Evolutionary conservation across 78 protist genomes (phyloP), one percentile per base, ranked within the genome.

Genomic region (Dictyostelium firmibasis): DNA sequence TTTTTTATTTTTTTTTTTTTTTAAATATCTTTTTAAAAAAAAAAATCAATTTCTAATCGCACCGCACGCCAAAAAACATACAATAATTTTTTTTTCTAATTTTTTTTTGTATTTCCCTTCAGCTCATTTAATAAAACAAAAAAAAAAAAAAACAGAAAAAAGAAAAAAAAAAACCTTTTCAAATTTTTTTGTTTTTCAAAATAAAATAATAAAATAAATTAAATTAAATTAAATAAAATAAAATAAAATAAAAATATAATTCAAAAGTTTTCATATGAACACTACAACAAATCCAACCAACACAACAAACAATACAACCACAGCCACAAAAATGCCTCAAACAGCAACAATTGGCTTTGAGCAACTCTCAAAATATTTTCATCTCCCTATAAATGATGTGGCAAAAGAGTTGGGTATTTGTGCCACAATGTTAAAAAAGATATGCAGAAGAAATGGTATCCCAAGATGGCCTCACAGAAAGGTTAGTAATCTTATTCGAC

Each of bases 391-490:
- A 29, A 84, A 81, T 29, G 91, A 85, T 86, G 96, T 93, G 6
- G 96, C 96, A 53, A 83, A 83, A 78, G 96, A 93, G 25, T 86
- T 93, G 29, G 96, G 96, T n/a, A 83, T 93, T n/a, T 93, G 96
- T 16, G 96, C 96, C 8, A 93, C 96, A 20, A 93, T 93, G 96
- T 29, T 93, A 6, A 93, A 93, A 79, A 93, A 93, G 86, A 82
- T 93, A 4, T 93, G 96, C 50, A 57, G 96, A 62, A 72, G 92
- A 78, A 86, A 93, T 41, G 92, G 96, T 43, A 93, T 93, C 44
- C 91, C 92, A 81, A 69, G 96, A 76, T 93, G 96, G 96, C 96
- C 96, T 57, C 96, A 93, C n/a, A 81, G 96, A 83, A 93, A 93
- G 85, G 93, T 82, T 20, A 5, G 85, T 81, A 31, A n/a, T 62